phyloP scores from a whole-genome alignment of 2,329 filamentous ascomycete species.

The Cladosporium oxysporum region DNA sequence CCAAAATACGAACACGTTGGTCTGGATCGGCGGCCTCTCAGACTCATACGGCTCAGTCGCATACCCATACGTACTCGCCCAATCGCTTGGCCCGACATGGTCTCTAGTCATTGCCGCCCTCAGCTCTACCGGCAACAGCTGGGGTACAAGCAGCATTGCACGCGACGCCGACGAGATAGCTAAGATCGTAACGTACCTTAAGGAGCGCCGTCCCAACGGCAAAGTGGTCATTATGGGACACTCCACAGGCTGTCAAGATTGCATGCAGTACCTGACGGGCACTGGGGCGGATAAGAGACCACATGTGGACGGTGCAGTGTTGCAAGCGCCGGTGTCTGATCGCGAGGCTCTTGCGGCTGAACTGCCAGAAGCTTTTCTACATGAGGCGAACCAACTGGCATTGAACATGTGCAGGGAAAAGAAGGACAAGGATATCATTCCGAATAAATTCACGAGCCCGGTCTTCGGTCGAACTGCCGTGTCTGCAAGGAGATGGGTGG shows the following conservation, averaged over 20 bases:
- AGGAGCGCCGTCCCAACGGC: slow-evolving; percentile 40
- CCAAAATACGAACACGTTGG: slow-evolving; percentile 56
- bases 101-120: slow-evolving; percentile 45
- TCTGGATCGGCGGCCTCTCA: slow-evolving; percentile 70
- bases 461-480: slow-evolving; percentile 46
- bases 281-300: slow-evolving; percentile 44
- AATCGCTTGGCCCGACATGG: slow-evolving; percentile 53
- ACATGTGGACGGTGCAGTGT: slow-evolving; percentile 69
- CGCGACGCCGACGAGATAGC: slow-evolving; percentile 58
- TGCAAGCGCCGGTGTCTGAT: slow-evolving; percentile 81
- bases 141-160: slow-evolving; percentile 55
- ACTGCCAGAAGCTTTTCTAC: slow-evolving; percentile 47
- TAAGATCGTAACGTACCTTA: slow-evolving; percentile 55
- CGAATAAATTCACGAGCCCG: slow-evolving; percentile 35
- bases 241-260: slow-evolving; percentile 69
- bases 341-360: slow-evolving; percentile 61
- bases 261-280: slow-evolving; percentile 61
- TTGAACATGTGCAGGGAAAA: slow-evolving; percentile 58
- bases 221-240: slow-evolving; percentile 70
- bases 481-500: slow-evolving; percentile 60
- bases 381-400: slow-evolving; percentile 47
- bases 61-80: slow-evolving; percentile 56
- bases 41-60: slow-evolving; percentile 68
- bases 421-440: slow-evolving; percentile 57
- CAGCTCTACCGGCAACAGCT: slow-evolving; percentile 56